Base-by-base conservation (phyloP, 208 protist species). In the Tetramitus jugosus region DNA sequence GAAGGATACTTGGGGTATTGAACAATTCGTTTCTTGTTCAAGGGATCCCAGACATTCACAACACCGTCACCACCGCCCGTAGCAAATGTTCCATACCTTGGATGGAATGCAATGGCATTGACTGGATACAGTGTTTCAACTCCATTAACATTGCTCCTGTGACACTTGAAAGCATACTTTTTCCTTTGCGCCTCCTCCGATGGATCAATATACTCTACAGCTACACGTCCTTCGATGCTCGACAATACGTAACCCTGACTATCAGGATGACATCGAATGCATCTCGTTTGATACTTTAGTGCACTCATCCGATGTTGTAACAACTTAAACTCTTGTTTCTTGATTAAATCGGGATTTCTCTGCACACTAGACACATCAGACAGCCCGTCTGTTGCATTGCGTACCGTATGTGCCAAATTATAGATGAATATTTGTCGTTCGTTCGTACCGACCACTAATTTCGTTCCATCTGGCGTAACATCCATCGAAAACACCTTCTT, bases 101-200 rank as follows among this genome's bases (percentile, higher is more conserved):
- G 89, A 79, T 93, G 80, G 60, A 89, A 91, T 39, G 85, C 80
- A 46, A 93, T 84, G 8, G 83, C 64, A 74, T 93, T 93, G 17
- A 93, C 89, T 0, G 90, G 89, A 77, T 91, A 89, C 33, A 89
- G 71, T 20, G 67, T 67, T 60, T 89, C 85, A 43, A 68, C 72
- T 1, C 77, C 52, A 37, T 77, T 6, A 60, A 76, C 68, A 35
- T 62, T 79, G 8, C 40, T 31, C 52, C 90, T 79, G 60, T 93
- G 90, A 83, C 89, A 91, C 68, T 91, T 92, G 81, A 93, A 93
- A 39, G 88, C 89, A 74, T 89, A 93, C 76, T 87, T 86, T 20
- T 80, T 79, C 23, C 37, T 46, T 71, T 90, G 83, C 3, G 79
- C 40, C 0, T 60, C 75, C 26, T 56, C 29, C 0, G 29, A 7